Evolutionary conservation across 768 basidiomycete species (phyloP).

Genomic region (Mycena leptocephala): DNA sequence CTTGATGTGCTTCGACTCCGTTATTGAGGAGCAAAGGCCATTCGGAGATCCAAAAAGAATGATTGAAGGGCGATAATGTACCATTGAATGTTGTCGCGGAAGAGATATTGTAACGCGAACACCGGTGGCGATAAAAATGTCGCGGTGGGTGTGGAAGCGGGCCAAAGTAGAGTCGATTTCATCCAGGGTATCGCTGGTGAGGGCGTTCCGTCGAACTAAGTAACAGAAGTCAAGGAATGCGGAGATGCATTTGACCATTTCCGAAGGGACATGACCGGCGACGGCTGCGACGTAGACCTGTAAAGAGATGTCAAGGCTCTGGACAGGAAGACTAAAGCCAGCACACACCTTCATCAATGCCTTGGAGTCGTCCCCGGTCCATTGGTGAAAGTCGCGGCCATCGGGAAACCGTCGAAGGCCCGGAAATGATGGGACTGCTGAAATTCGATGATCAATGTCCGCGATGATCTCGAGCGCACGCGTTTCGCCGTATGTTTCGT

Average conservation of each 20-base stretch:
- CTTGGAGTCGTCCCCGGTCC: slow-evolving; percentile 54
- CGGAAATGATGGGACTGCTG: slow-evolving; percentile 28
- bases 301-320: not conserved
- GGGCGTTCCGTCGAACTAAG: slow-evolving; percentile 40
- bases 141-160: not conserved
- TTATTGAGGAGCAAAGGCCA: no score
- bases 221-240: slow-evolving; percentile 50
- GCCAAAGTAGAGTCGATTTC: not conserved
- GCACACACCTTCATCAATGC: slow-evolving; percentile 50
- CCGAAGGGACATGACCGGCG: slow-evolving; percentile 45
- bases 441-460: slow-evolving; percentile 45
- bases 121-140: no score
- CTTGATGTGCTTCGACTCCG: no score
- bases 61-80: no score
- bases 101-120: no score
- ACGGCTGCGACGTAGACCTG: slow-evolving; percentile 53
- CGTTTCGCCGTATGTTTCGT: slow-evolving; percentile 7
- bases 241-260: slow-evolving; percentile 43
- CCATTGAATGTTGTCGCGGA: no score
- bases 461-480: slow-evolving; percentile 35
- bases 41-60: no score
- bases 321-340: not conserved
- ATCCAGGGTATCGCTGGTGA: not conserved
- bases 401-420: slow-evolving; percentile 43
- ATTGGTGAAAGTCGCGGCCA: slow-evolving; percentile 46